Base-by-base conservation (phyloP, 2,329 filamentous ascomycete genomes). In the Pseudopyrenochaeta lycopersici region DNA sequence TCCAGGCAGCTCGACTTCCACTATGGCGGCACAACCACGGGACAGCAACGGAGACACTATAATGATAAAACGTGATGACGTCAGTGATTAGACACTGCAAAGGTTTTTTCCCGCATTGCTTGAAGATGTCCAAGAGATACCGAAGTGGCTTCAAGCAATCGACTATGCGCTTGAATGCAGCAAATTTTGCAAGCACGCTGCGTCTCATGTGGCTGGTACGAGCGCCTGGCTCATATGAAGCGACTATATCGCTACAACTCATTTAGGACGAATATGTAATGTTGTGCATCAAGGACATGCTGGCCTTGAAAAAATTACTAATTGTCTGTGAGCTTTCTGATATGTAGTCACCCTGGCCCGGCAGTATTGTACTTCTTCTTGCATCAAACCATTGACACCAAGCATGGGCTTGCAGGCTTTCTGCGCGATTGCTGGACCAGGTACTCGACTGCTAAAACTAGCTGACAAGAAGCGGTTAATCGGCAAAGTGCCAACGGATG, bases 321-420 rank as follows among this genome's bases (percentile, higher is more conserved):
- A 32, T 75, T 30, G 27, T 67, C 6, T 52, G 67, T 15, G 40
- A 61, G n/a, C 17, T 20, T 56, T 43, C 23, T 64, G n/a, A 6
- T 39, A 10, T 21, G 49, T 44, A 12, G 33, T 5, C 11, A 52
- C 14, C 14, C 7, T 17, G 36, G 30, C 11, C 33, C 33, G 4
- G 66, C 68, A 1, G 70, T 77, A 1, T 46, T 77, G 1, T 76
- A 64, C 56, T 77, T 78, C 62, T 78, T 77, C 58, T 77, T 77
- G 42, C 66, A 73, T 7, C 64, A 76, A n/a, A 77, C 76, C 45
- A 66, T 78, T 40, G 57, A 63, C 33, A 60, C 64, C 9, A 77
- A 76, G 46, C 62, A 64, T 21, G 51, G 38, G 2, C 63, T 72
- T 7, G 45, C 49, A 27, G 60, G 56, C 30, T 49, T 74, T 2